Conservation (phyloP, 2,329 filamentous ascomycete species). For the Colletotrichum somersetense region DNA sequence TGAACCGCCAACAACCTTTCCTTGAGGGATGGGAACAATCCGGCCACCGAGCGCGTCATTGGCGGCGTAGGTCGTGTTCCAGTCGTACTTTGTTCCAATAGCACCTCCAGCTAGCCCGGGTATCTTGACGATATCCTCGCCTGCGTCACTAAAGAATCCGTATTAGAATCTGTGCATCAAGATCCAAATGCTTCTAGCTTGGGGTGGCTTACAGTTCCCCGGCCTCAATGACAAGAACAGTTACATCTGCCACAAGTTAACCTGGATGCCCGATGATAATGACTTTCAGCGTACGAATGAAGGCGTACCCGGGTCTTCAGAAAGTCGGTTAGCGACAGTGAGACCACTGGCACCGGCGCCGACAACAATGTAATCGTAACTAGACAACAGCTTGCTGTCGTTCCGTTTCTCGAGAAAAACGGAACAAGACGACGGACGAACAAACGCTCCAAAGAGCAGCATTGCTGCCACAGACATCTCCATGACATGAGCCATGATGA, state of each 20-base stretch:
- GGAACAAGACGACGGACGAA: slow-evolving; percentile 29
- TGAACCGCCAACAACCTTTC: slow-evolving; percentile 47
- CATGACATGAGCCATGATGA: slow-evolving; percentile 25
- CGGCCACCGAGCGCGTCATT: slow-evolving; percentile 37
- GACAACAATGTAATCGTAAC: slow-evolving; percentile 51
- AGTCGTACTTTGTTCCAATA: slow-evolving; percentile 46
- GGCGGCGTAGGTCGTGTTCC: slow-evolving; percentile 44
- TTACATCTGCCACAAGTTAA: slow-evolving; percentile 41
- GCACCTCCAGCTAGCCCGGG: slow-evolving; percentile 47
- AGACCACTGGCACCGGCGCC: slow-evolving; percentile 53
- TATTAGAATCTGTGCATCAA: neutral
- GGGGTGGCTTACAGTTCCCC: slow-evolving; percentile 31
- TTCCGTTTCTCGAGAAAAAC: slow-evolving; percentile 15
- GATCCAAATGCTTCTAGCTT: neutral
- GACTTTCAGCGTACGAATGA: neutral
- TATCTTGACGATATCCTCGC: slow-evolving; percentile 45
- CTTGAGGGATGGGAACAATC: slow-evolving; percentile 23
- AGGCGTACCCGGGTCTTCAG: slow-evolving; percentile 49
- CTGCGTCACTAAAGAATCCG: slow-evolving; percentile 12
- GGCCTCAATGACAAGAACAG: slow-evolving; percentile 49
- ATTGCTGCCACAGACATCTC: slow-evolving; percentile 37
- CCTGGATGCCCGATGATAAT: neutral
- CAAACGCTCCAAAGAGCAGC: slow-evolving; percentile 34
- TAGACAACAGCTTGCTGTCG: slow-evolving; percentile 22
- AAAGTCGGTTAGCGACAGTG: slow-evolving; percentile 53